Percentiles rank a stretch among this genome's conserved stretches.
Evolutionary conservation across 208 protist genomes (phyloP).

Genomic region (Leishmania braziliensis): DNA sequence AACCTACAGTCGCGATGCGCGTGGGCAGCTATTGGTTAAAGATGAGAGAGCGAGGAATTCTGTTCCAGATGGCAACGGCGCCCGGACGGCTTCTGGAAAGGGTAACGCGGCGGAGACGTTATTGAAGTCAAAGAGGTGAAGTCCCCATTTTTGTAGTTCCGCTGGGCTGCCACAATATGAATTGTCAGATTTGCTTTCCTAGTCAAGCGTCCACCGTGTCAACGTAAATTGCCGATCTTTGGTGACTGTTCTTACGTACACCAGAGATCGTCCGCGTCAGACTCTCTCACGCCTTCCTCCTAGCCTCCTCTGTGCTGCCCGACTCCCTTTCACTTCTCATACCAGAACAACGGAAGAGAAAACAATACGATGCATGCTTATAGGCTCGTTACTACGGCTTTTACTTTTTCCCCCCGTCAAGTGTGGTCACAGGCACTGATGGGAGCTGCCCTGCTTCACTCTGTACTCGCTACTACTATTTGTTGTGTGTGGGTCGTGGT

Average conservation of each 20-base stretch:
- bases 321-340: neutral
- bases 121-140: neutral
- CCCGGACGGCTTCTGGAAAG: neutral
- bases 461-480: neutral
- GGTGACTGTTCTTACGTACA: neutral
- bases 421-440: neutral
- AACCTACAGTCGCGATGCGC: conserved; percentile 15
- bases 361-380: neutral
- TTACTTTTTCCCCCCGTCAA: conserved; percentile 3
- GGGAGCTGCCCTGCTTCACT: neutral
- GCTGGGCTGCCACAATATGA: neutral
- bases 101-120: neutral
- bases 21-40: neutral
- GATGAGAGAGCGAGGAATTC: conserved; percentile 1
- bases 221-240: neutral
- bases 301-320: neutral
- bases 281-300: neutral
- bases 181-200: neutral
- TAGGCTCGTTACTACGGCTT: neutral
- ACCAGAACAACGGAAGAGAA: neutral
- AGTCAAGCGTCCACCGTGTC: neutral
- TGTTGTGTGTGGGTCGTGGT: neutral
- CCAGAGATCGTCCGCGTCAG: neutral
- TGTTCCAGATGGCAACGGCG: neutral
- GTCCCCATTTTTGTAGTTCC: neutral